Conservation (phyloP, 2,329 filamentous ascomycete genomes). For the Fusarium albidum region DNA sequence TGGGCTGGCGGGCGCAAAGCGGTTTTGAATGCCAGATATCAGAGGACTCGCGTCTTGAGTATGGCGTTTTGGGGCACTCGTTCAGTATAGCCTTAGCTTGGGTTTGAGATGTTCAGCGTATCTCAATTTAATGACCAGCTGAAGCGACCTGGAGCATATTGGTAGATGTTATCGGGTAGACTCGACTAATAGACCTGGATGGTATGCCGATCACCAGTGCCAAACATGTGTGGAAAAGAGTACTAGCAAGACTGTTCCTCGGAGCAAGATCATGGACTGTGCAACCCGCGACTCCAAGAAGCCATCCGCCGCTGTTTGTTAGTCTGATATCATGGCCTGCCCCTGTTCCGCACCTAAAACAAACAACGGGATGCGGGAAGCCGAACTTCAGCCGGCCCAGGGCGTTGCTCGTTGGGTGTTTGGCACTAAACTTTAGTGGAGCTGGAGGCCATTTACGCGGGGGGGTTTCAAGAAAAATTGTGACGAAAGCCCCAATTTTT, state of each 20-base stretch:
- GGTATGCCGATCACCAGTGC: background rate
- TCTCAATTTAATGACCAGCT: background rate
- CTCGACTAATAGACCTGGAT: conserved; percentile 17
- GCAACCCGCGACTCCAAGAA: too few relatives aligned
- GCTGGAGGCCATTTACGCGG: conserved; percentile 33
- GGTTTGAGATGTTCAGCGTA: conserved; percentile 10
- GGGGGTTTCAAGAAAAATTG: conserved; percentile 43
- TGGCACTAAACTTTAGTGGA: conserved; percentile 28
- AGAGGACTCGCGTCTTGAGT: conserved; percentile 36
- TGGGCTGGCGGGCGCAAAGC: conserved; percentile 26
- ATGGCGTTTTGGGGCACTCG: conserved; percentile 35
- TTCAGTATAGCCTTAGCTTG: conserved; percentile 22
- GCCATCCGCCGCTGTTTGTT: too few relatives aligned
- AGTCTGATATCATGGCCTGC: too few relatives aligned
- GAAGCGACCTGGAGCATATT: conserved; percentile 11
- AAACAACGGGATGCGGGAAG: conserved; percentile 19
- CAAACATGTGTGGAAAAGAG: too few relatives aligned
- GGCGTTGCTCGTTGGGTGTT: conserved; percentile 21
- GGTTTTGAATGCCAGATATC: conserved; percentile 33
- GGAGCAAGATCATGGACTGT: too few relatives aligned
- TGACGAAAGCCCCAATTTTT: conserved; percentile 42
- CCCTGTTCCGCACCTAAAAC: background rate
- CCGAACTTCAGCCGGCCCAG: conserved; percentile 35
- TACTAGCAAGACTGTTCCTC: too few relatives aligned
- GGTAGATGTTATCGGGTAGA: conserved; percentile 18